Evolutionary conservation across 805 yeast genomes (phyloP), one percentile per base, ranked within the genome.

Genomic region (Pichia heedii): DNA sequence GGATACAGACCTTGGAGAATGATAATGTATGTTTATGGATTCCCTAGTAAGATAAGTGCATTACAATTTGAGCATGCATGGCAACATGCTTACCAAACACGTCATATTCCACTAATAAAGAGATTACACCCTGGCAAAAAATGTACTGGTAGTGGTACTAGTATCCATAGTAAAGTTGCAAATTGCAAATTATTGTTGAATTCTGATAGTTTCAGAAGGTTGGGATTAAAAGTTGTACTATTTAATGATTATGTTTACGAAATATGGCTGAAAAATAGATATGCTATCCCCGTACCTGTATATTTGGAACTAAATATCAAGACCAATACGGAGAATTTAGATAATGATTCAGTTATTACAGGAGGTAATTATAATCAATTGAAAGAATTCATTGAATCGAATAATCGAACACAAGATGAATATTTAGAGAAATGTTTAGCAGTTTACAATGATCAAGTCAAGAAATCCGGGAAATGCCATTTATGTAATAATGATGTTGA

Each of bases 61-160:
- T 61, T 86, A 41, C 89, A 79, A 58, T 85, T 85, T 60, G 95
- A 86, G 54, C 88, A 83, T 60, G 89, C 94, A 1, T 81, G 84
- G 76, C 95, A 85, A 52, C 93, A 84, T 58, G 67, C 80, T 1
- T 68, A 79, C 48, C 69, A 67, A 41, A 80, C 94, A 0, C 65
- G 87, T 33, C 85, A 77, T 54, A 76, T 84, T 4, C 54, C 60
- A 2, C 49, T 50, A 0, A 60, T 56, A 3, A 56, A 57, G 11
- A 58, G 81, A 41, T 56, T 76, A 11, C 61, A 68, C 1, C 65
- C 58, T 26, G 52, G 52, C 18, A 66, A 62, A 46, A 56, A 57
- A 5, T 18, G 19, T 13, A 42, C 50, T 2, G 52, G 49, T 15
- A 58, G 67, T 15, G 73, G 75, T 0, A 57, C 66, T 36, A 59